Base-by-base conservation (phyloP, 768 basidiomycete genomes). In the Macrolepiota dolichaula region DNA sequence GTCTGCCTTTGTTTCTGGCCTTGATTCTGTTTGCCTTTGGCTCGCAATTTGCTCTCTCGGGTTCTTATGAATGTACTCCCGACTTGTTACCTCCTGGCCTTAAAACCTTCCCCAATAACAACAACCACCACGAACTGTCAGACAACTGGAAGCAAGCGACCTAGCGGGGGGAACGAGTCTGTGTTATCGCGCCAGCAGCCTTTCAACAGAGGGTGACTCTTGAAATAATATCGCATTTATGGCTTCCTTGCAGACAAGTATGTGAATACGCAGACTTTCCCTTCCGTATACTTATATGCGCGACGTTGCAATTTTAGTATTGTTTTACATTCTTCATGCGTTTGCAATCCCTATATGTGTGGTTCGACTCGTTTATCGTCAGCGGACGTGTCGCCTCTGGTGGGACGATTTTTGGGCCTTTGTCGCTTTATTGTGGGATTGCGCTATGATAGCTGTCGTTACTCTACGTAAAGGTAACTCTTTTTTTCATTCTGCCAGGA, bases 401-500 rank as follows among this genome's bases (percentile, higher is more conserved):
- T 73, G 72, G 72, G 72, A 73, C 54, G 72, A 73, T 56, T 65
- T 66, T 47, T 69, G 67, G 63, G 72, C 72, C 17, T 68, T 68
- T 11, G 25, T 64, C 12, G 67, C 72, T 7, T 51, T 70, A 13
- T 13, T 68, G 9, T 55, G 50, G 47, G 70, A 67, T 24, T 57
- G 17, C 4, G 13, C 32, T 47, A 55, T 62, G 51, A 49, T 55
- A 53, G n/a, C 55, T 42, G 35, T 36, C 46, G 42, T 42, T 63
- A 35, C 29, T 60, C 35, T 56, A 62, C 55, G 61, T 62, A 15
- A 58, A 50, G 22, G 59, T 64, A 12, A n/a, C 6, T 38, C 32
- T 27, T 3, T 22, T 67, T 65, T 67, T 29, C 10, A 57, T 42
- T 27, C 15, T 10, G 22, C 37, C 47, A 25, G 3, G 32, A 15